Base-by-base conservation (phyloP, 805 yeast species). In the Candida ovalis region DNA sequence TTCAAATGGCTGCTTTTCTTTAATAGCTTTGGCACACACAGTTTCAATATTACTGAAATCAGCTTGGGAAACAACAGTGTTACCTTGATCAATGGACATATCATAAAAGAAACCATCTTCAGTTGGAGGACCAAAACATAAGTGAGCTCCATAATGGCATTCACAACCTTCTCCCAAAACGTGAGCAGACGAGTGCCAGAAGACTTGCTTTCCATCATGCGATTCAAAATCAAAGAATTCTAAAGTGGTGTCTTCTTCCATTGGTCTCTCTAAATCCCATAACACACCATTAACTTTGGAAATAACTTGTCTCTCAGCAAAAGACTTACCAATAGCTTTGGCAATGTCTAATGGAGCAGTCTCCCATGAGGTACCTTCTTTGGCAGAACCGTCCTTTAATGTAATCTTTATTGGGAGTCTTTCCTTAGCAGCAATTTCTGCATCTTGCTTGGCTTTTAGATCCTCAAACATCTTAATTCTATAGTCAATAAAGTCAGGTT, bases 141-240 rank as follows among this genome's bases (percentile, higher is more conserved):
- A 81, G 68, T 92, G 96, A 56, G 96, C 95, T 58, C 97, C 98
- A 67, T 85, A 76, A 69, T 89, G 94, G 69, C 97, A 86, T 74
- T 94, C 99, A 75, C 96, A 87, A 43, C 97, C 92, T 75, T 94
- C 99, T 72, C 99, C 99, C 60, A 94, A 75, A 47, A 94, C 92
- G 72, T 94, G 99, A 45, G 99, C 99, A 57, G 96, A 86, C 2
- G 99, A 94, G 70, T 94, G 99, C 99, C 99, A 94, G 73, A 94
- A 94, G 32, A 92, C 98, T 56, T 83, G 82, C 67, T 85, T 88
- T 70, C 98, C 99, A 63, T 91, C 97, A n/a, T 87, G 87, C 52
- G 88, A 77, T 36, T 89, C 96, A 62, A 94, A 94, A 66, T 91
- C 97, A 65, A 89, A 80, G 62, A 90, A 84, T 67, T 89, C 94